These are phyloP conservation scores for Hypomyces perniciosus DNA, from an alignment of 2,329 filamentous ascomycete species.

Conservation along the genomic window DNA sequence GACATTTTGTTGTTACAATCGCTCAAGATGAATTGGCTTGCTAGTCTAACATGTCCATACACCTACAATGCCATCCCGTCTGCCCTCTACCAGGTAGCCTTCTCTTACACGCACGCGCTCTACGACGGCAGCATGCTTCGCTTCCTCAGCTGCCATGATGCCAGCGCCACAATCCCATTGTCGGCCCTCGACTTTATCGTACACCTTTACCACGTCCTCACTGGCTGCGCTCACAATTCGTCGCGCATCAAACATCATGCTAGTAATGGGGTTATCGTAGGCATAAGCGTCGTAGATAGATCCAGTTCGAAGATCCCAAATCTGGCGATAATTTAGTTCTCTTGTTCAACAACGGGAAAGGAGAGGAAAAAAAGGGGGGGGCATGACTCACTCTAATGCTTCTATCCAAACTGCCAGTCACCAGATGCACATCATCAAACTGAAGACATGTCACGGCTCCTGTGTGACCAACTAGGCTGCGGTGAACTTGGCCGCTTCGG, in stretches of 20 bases:
- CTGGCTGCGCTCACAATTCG: conserved; percentile 86
- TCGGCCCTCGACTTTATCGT: conserved; percentile 91
- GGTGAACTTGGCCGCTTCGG: conserved; percentile 91
- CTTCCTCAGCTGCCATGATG: conserved; percentile 60
- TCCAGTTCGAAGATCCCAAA: conserved; percentile 96
- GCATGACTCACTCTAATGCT: conserved; percentile 75
- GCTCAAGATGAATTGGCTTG: conserved; percentile 4
- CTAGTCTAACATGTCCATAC: conserved; percentile 69
- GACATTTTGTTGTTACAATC: conserved; percentile 3
- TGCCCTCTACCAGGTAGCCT: conserved; percentile 87
- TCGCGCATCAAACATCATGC: conserved; percentile 94
- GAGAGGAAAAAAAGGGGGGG: not conserved
- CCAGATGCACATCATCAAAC: conserved; percentile 91
- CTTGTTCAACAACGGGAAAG: not conserved
- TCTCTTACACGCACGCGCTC: conserved; percentile 88
- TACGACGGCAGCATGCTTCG: conserved; percentile 60
- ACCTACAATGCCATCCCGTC: conserved; percentile 79
- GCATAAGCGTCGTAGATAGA: conserved; percentile 95
- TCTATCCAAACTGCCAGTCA: conserved; percentile 86
- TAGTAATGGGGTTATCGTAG: conserved; percentile 85
- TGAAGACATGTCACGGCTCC: conserved; percentile 90
- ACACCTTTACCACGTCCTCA: conserved; percentile 93
- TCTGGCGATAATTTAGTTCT: conserved; percentile 49
- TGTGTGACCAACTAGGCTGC: conserved; percentile 91
- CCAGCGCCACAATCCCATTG: conserved; percentile 97